Evolutionary conservation across 495 filamentous ascomycete genomes (phyloP), one percentile per base, ranked within the genome.

Genomic region (Cryomyces antarcticus): DNA sequence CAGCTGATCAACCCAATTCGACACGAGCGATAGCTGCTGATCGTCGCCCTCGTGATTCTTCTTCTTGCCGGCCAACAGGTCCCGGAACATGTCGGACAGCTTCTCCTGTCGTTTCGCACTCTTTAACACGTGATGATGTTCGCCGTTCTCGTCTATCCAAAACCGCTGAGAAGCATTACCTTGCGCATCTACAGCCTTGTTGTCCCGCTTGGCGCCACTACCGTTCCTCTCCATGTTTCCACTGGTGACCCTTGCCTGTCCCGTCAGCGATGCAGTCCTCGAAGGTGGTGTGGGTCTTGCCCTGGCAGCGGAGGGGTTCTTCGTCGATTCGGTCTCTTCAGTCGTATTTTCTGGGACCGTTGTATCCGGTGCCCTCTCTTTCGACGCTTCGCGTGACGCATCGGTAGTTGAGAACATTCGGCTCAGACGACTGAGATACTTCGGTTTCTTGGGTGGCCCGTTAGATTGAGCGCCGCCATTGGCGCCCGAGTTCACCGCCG

Each of bases 1-100:
- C 46, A 95, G 70, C 51, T 89, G 87, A 60, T 95, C 88, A 30
- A 94, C 85, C 89, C 89, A 96, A 48, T 71, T 82, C 6, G 87
- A 89, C 67, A 95, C 87, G 43, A 97, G 68, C 9, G 87, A 95
- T 28, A 96, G 68, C 49, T 93, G 83, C 52, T 83, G 75, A 46
- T 92, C 82, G 7, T 77, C 72, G 29, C 68, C 67, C 28, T 73
- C 67, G 41, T 82, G 76, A 36, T 83, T 79, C 53, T 73, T 74
- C 52, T 76, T 78, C 57, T 80, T 80, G 28, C 64, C 68, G 39
- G 78, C 80, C 9, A 96, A 65, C 56, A 94, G 72, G 48, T 80
- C 74, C 46, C 85, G 78, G 49, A 93, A 73, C 67, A 97, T 77
- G 54, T 87, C 82, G n/a, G 81, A 77, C 44, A 97, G 65, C 57